Evolutionary conservation across 805 yeast species (phyloP).

Genomic region (Teunomyces kruisii): DNA sequence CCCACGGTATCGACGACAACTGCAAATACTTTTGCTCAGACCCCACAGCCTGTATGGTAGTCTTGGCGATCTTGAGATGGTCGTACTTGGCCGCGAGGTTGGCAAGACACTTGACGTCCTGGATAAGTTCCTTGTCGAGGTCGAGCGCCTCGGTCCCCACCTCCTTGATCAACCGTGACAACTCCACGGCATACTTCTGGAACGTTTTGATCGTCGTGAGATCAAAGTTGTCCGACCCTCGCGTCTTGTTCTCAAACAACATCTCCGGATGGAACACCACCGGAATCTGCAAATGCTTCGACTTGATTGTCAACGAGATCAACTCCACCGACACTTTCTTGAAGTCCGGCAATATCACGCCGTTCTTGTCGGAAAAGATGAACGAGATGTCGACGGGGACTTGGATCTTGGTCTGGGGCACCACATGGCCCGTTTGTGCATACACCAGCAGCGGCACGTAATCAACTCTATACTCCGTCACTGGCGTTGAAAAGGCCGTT

Average conservation of each 20-base stretch:
- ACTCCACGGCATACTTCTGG: slow-evolving; percentile 29
- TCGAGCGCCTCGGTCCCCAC: slow-evolving; percentile 23
- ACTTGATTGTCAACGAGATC: slow-evolving; percentile 28
- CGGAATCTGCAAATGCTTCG: slow-evolving; percentile 34
- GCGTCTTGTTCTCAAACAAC: slow-evolving; percentile 31
- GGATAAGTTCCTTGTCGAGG: slow-evolving; percentile 25
- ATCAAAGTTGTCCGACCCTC: slow-evolving; percentile 30
- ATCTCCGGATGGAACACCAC: slow-evolving; percentile 35
- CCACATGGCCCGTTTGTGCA: slow-evolving; percentile 1
- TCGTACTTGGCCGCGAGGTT: slow-evolving; percentile 28
- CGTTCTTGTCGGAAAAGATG: slow-evolving; percentile 19
- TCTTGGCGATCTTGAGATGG: slow-evolving; percentile 21
- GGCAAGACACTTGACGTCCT: slow-evolving; percentile 33
- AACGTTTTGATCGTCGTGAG: slow-evolving; percentile 30
- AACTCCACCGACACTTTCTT: slow-evolving; percentile 29
- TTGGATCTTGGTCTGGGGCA: slow-evolving; percentile 17
- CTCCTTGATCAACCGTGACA: slow-evolving; percentile 23
- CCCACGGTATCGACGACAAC: slow-evolving; percentile 22
- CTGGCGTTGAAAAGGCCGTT: slow-evolving; percentile 33
- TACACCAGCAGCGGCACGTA: slow-evolving; percentile 24
- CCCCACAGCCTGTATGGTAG: slow-evolving; percentile 11
- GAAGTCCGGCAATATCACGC: slow-evolving; percentile 23
- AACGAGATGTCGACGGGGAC: slow-evolving; percentile 33
- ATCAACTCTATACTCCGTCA: slow-evolving; percentile 23
- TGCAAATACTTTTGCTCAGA: slow-evolving; percentile 6